A percentile compares a stretch with the other conserved stretches of the same genome.
These are phyloP conservation scores for Houttuynia cordata DNA, from an alignment of 164 flowering plant species.

Conservation along the genomic window DNA sequence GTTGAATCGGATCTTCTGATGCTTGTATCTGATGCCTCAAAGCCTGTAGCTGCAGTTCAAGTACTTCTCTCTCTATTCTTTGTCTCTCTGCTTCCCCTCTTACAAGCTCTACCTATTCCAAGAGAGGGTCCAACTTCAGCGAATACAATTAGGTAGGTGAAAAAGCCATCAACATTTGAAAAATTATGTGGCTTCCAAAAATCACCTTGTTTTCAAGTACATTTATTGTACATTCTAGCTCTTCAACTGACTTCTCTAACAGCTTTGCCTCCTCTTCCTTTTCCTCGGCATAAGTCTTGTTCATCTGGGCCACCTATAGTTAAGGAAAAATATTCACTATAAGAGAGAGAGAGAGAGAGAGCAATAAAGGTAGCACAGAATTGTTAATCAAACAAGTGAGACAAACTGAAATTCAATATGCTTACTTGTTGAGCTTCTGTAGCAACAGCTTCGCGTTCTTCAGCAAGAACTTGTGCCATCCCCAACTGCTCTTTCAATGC, in stretches of 20 bases:
- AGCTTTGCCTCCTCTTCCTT: constrained; percentile 86
- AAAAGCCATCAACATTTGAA: not conserved
- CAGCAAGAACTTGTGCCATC: constrained; percentile 41
- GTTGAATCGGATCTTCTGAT: constrained; percentile 18
- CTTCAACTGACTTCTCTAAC: constrained; percentile 84
- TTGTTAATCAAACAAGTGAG: not conserved
- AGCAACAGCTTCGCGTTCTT: constrained; percentile 60
- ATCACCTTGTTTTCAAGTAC: constrained; percentile 83
- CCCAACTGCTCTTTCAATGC: constrained; percentile 52
- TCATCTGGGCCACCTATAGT: constrained; percentile 53
- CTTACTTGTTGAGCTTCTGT: constrained; percentile 71
- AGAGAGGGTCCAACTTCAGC: not conserved
- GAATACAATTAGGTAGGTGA: not conserved
- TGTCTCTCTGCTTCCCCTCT: constrained; percentile 90
- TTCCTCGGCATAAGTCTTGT: constrained; percentile 54
- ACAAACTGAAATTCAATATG: not conserved
- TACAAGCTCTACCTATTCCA: constrained; percentile 55
- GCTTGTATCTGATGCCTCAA: constrained; percentile 49
- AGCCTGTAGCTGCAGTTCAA: constrained; percentile 70
- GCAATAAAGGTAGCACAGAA: not conserved
- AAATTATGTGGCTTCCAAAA: not conserved
- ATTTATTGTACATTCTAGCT: constrained; percentile 73
- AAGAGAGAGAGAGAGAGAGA: not conserved
- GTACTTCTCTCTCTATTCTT: constrained; percentile 75
- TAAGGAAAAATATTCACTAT: not conserved